Conservation (phyloP, 1,284 basidiomycete species). For the Ustilago loliicola region DNA sequence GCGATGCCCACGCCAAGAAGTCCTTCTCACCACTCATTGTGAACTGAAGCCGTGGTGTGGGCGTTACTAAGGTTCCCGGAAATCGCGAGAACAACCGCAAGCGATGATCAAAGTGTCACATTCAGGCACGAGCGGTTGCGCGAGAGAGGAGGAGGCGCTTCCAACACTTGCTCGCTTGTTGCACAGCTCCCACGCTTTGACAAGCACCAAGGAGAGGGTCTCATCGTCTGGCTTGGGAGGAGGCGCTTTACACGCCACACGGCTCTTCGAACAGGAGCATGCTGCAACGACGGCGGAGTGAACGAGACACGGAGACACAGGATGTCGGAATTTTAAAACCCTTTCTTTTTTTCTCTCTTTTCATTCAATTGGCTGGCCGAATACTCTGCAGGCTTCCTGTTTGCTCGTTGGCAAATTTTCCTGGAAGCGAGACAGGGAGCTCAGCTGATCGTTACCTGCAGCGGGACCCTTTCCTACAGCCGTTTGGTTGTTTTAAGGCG, state of each 20-base stretch:
- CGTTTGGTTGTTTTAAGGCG: no score
- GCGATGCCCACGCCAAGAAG: no score
- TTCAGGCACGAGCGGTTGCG: not conserved
- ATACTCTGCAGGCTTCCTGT: not conserved
- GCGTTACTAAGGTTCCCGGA: no score
- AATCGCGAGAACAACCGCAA: no score
- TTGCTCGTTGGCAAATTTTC: not conserved
- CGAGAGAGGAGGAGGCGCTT: not conserved
- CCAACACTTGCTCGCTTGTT: not conserved
- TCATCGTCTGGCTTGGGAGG: not conserved
- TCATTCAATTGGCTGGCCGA: not conserved
- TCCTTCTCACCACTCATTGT: no score
- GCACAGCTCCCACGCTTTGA: not conserved
- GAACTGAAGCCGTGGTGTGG: no score
- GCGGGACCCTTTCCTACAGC: not conserved
- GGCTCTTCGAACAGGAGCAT: no score
- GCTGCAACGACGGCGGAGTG: not conserved
- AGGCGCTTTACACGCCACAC: no score
- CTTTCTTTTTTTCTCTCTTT: not conserved
- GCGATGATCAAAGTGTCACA: no score
- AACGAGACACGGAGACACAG: constrained; percentile 2
- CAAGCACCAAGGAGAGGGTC: not conserved
- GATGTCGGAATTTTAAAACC: not conserved
- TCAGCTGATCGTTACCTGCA: constrained; percentile 5
- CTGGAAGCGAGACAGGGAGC: constrained; percentile 1